Conservation (phyloP, 2,329 filamentous ascomycete species). For the Ambrosiella xylebori region DNA sequence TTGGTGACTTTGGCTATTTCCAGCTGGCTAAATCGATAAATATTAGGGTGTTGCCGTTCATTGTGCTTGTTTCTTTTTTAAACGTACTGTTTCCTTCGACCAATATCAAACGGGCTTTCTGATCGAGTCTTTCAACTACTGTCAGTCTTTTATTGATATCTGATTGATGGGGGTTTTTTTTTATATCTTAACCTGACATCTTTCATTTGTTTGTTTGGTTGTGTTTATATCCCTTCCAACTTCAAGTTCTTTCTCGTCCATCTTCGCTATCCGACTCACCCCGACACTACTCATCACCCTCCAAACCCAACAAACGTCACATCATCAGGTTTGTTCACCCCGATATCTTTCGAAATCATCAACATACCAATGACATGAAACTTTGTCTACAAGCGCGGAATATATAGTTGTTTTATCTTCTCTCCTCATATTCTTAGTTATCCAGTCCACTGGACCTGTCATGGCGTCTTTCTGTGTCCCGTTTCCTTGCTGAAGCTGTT, state of each 20-base stretch:
- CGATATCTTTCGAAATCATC: too few relatives aligned
- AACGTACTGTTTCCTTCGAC: too few relatives aligned
- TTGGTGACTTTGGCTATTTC: neutral
- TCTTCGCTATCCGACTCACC: too few relatives aligned
- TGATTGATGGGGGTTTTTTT: too few relatives aligned
- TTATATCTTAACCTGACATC: neutral
- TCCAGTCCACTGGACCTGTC: neutral
- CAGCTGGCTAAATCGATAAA: neutral
- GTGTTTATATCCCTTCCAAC: neutral
- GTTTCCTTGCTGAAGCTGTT: neutral
- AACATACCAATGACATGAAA: too few relatives aligned
- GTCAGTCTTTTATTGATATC: too few relatives aligned
- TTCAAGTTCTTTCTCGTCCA: neutral
- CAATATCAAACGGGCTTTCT: too few relatives aligned
- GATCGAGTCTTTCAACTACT: too few relatives aligned
- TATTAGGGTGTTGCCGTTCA: neutral
- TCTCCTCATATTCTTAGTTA: neutral
- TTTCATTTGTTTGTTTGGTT: neutral
- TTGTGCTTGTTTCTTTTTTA: too few relatives aligned
- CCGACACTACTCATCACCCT: too few relatives aligned
- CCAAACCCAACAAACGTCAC: too few relatives aligned
- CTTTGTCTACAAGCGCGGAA: neutral
- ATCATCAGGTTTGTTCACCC: too few relatives aligned
- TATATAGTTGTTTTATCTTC: neutral
- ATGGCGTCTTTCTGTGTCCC: neutral